Percentiles rank a stretch among this genome's conserved stretches.
Conservation (phyloP, 805 yeast genomes). For the Lipomyces sp. region DNA sequence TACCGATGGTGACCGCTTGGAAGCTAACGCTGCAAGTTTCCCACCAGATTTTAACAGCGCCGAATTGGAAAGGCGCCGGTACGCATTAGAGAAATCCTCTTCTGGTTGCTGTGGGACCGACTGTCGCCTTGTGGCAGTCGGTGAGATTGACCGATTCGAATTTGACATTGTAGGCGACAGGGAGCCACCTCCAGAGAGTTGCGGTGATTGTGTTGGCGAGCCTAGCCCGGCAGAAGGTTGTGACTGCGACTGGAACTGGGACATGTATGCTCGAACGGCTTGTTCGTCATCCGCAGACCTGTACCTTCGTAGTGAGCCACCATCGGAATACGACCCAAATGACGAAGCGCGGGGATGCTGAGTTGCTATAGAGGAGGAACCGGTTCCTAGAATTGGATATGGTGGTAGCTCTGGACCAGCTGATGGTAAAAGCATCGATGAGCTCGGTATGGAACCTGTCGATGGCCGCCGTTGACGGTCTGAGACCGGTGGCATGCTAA, state of each 20-base stretch:
- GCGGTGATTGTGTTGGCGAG: conserved; percentile 22
- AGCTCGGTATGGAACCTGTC: conserved; percentile 13
- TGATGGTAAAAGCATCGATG: conserved; percentile 31
- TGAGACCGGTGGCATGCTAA: conserved; percentile 2
- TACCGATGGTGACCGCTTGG: conserved; percentile 26
- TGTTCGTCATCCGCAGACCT: conserved; percentile 32
- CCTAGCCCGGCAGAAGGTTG: conserved; percentile 14
- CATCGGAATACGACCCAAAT: conserved; percentile 21
- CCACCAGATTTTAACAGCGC: conserved; percentile 39
- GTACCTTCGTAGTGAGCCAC: conserved; percentile 26
- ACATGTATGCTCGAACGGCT: conserved; percentile 7
- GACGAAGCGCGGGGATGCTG: conserved; percentile 30
- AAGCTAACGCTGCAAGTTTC: conserved; percentile 31
- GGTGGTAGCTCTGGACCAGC: conserved; percentile 31
- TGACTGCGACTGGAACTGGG: conserved; percentile 3
- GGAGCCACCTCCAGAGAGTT: conserved; percentile 15
- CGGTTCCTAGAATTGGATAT: conserved; percentile 20
- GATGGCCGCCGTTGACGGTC: conserved; percentile 23
- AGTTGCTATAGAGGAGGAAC: conserved; percentile 6
- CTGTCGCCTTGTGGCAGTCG: conserved; percentile 16
- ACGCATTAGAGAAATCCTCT: conserved; percentile 37
- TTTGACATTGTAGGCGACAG: conserved; percentile 22
- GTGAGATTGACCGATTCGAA: conserved; percentile 21
- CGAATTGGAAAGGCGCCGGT: conserved; percentile 37
- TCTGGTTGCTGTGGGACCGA: conserved; percentile 13